A percentile compares a stretch with the other conserved stretches of the same genome.
phyloP scores from a whole-genome alignment of 148 eudicot species.

The Camellia japonica region DNA sequence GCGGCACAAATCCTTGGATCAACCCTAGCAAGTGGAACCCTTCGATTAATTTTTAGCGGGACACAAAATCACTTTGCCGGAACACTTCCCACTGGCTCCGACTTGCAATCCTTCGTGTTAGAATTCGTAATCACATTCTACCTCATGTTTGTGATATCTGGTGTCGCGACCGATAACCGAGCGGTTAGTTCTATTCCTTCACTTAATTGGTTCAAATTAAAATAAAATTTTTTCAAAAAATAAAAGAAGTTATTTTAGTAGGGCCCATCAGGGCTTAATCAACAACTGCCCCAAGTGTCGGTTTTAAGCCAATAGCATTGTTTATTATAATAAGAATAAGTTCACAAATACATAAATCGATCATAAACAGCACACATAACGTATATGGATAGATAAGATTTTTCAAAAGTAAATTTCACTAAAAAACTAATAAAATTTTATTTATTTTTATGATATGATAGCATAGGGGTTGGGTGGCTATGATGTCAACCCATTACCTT shows the following conservation, averaged over 20 bases:
- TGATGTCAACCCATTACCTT: slow-evolving; percentile 10
- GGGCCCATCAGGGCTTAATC: too few species aligned
- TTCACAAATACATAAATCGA: too few species aligned
- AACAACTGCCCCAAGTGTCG: too few species aligned
- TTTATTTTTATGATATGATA: background rate
- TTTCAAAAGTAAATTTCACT: background rate
- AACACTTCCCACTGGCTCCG: slow-evolving; percentile 39
- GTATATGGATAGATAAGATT: too few species aligned
- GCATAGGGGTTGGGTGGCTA: background rate
- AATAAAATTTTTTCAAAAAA: too few species aligned
- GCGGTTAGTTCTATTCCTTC: slow-evolving; percentile 32
- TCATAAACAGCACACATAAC: too few species aligned
- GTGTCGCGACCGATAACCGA: slow-evolving; percentile 51
- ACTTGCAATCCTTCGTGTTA: slow-evolving; percentile 37
- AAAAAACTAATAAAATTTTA: background rate
- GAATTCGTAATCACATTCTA: slow-evolving; percentile 58
- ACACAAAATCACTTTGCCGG: slow-evolving; percentile 35
- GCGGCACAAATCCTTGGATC: slow-evolving; percentile 42
- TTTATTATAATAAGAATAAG: too few species aligned
- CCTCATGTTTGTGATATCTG: slow-evolving; percentile 55
- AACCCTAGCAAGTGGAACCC: slow-evolving; percentile 51
- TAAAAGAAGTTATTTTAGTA: too few species aligned
- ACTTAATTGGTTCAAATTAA: background rate
- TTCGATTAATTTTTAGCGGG: slow-evolving; percentile 34
- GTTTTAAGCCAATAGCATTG: too few species aligned